Base-by-base conservation (phyloP, 495 filamentous ascomycete genomes). In the Cladorrhinum samala region DNA sequence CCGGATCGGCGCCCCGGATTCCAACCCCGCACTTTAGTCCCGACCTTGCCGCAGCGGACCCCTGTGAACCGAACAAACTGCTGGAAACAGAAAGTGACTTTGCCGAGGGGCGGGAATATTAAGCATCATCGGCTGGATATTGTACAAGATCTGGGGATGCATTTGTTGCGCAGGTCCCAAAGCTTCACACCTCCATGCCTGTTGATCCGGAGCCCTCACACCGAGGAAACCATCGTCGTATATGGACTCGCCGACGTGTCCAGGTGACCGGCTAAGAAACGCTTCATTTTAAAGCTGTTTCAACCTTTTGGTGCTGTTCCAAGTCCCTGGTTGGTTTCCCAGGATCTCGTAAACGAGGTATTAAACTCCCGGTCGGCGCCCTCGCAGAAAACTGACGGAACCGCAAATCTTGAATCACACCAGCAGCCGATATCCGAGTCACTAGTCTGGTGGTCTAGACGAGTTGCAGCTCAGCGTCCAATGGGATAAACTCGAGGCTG, bases 401-500 rank as follows among this genome's bases (percentile, higher is more conserved):
- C n/a, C n/a, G n/a, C n/a, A n/a, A n/a, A n/a, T n/a, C n/a, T n/a
- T n/a, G n/a, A n/a, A n/a, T n/a, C n/a, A n/a, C n/a, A n/a, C n/a
- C n/a, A n/a, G n/a, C n/a, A n/a, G n/a, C n/a, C n/a, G n/a, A n/a
- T n/a, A n/a, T n/a, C n/a, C n/a, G n/a, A n/a, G n/a, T n/a, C n/a
- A n/a, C n/a, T n/a, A n/a, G n/a, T n/a, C n/a, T n/a, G n/a, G n/a
- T n/a, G n/a, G n/a, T n/a, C n/a, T n/a, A n/a, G n/a, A n/a, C n/a
- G n/a, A n/a, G n/a, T n/a, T n/a, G n/a, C n/a, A n/a, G n/a, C n/a
- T n/a, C n/a, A n/a, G n/a, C n/a, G 42, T 19, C 42, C 42, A 45
- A 45, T 45, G 42, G 42, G 42, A 45, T 45, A 45, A 45, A 45
- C 13, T 21, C 16, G 42, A 45, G 18, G 13, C n/a, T 45, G 7